Percentiles rank a stretch among this genome's conserved stretches.
Evolutionary conservation across 768 basidiomycete genomes (phyloP).

Genomic region (Chiua virens): DNA sequence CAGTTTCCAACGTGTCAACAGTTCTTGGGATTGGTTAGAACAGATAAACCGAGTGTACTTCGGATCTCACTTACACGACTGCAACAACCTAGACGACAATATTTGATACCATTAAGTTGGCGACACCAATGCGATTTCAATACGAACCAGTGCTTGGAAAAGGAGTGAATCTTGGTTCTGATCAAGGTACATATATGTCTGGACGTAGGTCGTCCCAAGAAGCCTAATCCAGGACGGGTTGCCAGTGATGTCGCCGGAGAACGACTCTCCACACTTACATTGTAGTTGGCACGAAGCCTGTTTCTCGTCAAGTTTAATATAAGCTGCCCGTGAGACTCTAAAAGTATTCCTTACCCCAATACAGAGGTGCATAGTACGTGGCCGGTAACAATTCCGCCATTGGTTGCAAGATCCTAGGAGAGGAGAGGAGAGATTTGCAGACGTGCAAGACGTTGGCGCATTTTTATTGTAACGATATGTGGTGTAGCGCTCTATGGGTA

Average conservation of each 20-base stretch:
- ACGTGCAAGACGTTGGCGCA: too few relatives aligned
- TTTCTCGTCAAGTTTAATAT: background rate
- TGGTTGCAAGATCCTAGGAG: background rate
- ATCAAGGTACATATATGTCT: constrained; percentile 2
- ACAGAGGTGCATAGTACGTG: constrained; percentile 1
- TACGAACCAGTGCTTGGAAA: constrained; percentile 1
- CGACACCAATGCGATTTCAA: background rate
- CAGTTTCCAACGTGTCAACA: background rate
- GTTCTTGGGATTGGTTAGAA: background rate
- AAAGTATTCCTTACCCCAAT: constrained; percentile 6
- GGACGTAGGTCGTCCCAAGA: constrained; percentile 7
- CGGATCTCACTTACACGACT: background rate
- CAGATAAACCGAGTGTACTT: background rate
- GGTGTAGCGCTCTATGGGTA: too few relatives aligned
- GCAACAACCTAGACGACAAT: background rate
- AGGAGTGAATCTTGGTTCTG: background rate
- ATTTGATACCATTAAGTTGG: background rate
- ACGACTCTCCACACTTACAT: background rate
- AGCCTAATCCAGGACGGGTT: background rate
- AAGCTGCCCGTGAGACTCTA: too few relatives aligned
- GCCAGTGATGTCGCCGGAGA: background rate
- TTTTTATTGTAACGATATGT: too few relatives aligned
- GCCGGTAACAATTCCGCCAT: background rate
- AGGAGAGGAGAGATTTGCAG: background rate
- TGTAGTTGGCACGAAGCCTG: constrained; percentile 7